A percentile compares a stretch with the other conserved stretches of the same genome.
Conservation (phyloP, 2,329 filamentous ascomycete species). For the Allantophomopsis lycopodina region DNA sequence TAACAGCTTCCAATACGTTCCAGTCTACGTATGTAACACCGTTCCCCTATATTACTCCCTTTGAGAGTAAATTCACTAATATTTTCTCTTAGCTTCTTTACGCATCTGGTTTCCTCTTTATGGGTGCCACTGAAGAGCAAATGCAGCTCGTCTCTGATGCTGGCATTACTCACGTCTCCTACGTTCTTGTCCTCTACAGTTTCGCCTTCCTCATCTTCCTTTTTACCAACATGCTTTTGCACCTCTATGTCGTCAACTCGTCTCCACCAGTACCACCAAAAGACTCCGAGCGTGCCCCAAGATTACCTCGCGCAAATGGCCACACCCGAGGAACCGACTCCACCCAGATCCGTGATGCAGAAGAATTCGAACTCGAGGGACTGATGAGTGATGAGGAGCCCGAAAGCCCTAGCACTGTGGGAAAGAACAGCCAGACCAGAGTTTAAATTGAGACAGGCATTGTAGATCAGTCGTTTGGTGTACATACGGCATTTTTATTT, state of each 20-base stretch:
- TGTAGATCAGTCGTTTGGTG: no score
- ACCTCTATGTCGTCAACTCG: conserved; percentile 58
- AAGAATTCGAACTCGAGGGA: conserved; percentile 88
- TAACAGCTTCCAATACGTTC: conserved; percentile 60
- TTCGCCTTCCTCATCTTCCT: conserved; percentile 84
- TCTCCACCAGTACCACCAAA: conserved; percentile 21
- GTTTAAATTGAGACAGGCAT: not conserved
- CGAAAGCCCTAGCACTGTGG: conserved; percentile 33
- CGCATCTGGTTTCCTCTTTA: conserved; percentile 89
- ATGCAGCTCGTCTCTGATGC: conserved; percentile 66
- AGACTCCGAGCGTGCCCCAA: conserved; percentile 12
- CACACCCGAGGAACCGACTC: conserved; percentile 29
- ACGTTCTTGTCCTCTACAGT: conserved; percentile 83
- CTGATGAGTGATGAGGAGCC: conserved; percentile 72
- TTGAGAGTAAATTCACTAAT: conserved; percentile 2
- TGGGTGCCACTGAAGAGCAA: conserved; percentile 95
- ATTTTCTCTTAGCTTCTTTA: conserved; percentile 56
- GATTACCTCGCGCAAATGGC: conserved; percentile 15
- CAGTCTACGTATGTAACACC: conserved; percentile 48
- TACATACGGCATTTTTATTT: not conserved
- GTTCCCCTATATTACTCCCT: conserved; percentile 2
- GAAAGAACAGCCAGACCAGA: conserved; percentile 25
- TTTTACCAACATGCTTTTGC: conserved; percentile 75
- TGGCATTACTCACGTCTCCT: conserved; percentile 77
- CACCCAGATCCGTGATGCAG: conserved; percentile 58